These are phyloP conservation scores for Vanrija humicola DNA, from an alignment of 1,284 basidiomycete genomes.

Conservation along the genomic window DNA sequence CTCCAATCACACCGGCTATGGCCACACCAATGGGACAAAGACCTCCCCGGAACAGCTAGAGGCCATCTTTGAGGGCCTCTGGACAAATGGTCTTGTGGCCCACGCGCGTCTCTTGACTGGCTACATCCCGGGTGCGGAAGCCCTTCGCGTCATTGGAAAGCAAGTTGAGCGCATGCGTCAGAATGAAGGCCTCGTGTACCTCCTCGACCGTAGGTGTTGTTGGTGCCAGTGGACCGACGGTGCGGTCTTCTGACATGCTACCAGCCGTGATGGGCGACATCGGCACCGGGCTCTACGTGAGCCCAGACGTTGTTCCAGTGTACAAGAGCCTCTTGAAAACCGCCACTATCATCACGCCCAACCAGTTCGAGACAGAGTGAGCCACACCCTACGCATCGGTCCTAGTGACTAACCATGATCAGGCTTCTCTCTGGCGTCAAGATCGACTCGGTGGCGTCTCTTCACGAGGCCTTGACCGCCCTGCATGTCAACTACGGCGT, in stretches of 20 bases:
- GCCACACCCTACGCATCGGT: constrained; percentile 25
- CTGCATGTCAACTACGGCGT: constrained; percentile 73
- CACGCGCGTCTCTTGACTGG: constrained; percentile 73
- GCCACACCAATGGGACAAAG: constrained; percentile 67
- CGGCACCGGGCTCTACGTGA: constrained; percentile 75
- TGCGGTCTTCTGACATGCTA: neutral
- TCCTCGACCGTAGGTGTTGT: constrained; percentile 73
- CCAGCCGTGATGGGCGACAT: constrained; percentile 85
- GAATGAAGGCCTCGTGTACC: constrained; percentile 61
- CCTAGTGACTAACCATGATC: neutral
- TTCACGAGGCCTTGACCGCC: constrained; percentile 64
- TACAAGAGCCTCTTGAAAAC: constrained; percentile 74
- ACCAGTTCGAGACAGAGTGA: constrained; percentile 97
- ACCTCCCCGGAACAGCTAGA: constrained; percentile 65
- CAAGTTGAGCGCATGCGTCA: constrained; percentile 54
- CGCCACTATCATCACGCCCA: constrained; percentile 90
- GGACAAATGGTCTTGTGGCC: constrained; percentile 62
- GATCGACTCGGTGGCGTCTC: constrained; percentile 62
- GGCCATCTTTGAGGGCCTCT: constrained; percentile 64
- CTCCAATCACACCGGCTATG: constrained; percentile 89
- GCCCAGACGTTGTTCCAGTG: constrained; percentile 79
- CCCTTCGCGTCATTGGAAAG: constrained; percentile 63
- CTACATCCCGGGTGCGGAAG: constrained; percentile 83
- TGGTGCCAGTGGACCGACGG: neutral
- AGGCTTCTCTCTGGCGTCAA: constrained; percentile 70